Conservation (phyloP, 257 asterid species). For the Nicotiana otophora region DNA sequence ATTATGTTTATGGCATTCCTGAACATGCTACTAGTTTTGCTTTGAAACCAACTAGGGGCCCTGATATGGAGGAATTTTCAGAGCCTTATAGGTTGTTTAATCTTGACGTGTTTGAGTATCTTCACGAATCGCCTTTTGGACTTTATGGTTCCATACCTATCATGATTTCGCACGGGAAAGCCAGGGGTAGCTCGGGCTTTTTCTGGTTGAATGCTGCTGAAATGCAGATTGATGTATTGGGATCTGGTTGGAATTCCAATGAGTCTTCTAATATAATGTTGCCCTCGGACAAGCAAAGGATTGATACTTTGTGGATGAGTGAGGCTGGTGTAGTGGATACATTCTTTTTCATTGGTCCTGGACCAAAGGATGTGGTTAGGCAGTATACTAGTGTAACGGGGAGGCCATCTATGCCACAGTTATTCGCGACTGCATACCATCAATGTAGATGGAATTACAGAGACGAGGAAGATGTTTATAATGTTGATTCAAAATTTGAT, state of each 20-base stretch:
- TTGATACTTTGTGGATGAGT: slow-evolving; percentile 94
- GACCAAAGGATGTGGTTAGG: slow-evolving; percentile 86
- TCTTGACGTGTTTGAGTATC: slow-evolving; percentile 89
- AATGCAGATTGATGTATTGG: slow-evolving; percentile 97
- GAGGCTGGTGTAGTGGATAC: slow-evolving; percentile 94
- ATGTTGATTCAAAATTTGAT: slow-evolving; percentile 83
- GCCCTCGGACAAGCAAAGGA: slow-evolving; percentile 69
- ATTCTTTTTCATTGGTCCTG: slow-evolving; percentile 87
- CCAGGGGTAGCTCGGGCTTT: slow-evolving; percentile 83
- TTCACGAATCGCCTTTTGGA: slow-evolving; percentile 88
- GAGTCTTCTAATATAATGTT: slow-evolving; percentile 42
- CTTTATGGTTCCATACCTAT: slow-evolving; percentile 88
- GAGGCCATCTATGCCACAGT: slow-evolving; percentile 81
- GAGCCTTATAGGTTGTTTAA: slow-evolving; percentile 93
- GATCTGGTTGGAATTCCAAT: slow-evolving; percentile 69
- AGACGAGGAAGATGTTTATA: slow-evolving; percentile 87
- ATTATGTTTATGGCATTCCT: slow-evolving; percentile 91
- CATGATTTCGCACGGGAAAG: slow-evolving; percentile 85
- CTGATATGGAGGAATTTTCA: slow-evolving; percentile 65
- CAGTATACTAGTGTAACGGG: slow-evolving; percentile 89
- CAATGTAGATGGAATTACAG: slow-evolving; percentile 99
- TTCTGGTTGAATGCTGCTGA: slow-evolving; percentile 99
- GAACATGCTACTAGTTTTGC: slow-evolving; percentile 95
- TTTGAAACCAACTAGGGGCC: slow-evolving; percentile 82
- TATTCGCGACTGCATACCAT: slow-evolving; percentile 86